Evolutionary conservation across 805 yeast genomes (phyloP).

Genomic region (Sugiyamaella marilandica): DNA sequence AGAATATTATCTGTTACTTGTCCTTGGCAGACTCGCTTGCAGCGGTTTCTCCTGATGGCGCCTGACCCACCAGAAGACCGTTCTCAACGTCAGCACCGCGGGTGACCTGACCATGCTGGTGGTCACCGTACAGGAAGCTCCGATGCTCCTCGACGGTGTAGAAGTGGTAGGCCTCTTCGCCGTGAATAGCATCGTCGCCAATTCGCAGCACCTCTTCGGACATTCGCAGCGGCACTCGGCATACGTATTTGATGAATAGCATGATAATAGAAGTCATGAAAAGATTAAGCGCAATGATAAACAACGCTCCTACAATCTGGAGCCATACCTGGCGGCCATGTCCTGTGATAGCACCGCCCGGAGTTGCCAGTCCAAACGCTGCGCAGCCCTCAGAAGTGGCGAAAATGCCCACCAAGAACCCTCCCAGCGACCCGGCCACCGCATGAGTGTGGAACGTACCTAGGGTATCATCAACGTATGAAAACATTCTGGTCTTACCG

Average conservation of each 20-base stretch:
- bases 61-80: neutral
- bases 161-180: constrained; percentile 8
- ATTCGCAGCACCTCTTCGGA: constrained; percentile 3
- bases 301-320: constrained; percentile 8
- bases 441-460: constrained; percentile 9
- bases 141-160: constrained; percentile 3
- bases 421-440: constrained; percentile 6
- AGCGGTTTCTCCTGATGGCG: no score
- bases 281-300: constrained; percentile 4
- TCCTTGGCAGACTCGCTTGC: no score
- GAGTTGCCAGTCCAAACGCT: constrained; percentile 3
- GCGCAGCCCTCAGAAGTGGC: constrained; percentile 7
- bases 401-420: constrained; percentile 6
- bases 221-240: constrained; percentile 7
- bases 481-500: constrained; percentile 1
- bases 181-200: constrained; percentile 9
- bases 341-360: constrained; percentile 8
- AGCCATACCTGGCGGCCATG: constrained; percentile 10
- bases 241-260: constrained; percentile 6
- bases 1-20: no score
- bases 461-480: constrained; percentile 5
- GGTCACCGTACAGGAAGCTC: constrained; percentile 6
- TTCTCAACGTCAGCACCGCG: constrained; percentile 5
- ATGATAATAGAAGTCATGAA: constrained; percentile 7
- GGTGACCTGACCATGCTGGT: neutral